A percentile compares a stretch with the other conserved stretches of the same genome.
Evolutionary conservation across 2,329 filamentous ascomycete species (phyloP).

Genomic region (Aureobasidium melanogenum): DNA sequence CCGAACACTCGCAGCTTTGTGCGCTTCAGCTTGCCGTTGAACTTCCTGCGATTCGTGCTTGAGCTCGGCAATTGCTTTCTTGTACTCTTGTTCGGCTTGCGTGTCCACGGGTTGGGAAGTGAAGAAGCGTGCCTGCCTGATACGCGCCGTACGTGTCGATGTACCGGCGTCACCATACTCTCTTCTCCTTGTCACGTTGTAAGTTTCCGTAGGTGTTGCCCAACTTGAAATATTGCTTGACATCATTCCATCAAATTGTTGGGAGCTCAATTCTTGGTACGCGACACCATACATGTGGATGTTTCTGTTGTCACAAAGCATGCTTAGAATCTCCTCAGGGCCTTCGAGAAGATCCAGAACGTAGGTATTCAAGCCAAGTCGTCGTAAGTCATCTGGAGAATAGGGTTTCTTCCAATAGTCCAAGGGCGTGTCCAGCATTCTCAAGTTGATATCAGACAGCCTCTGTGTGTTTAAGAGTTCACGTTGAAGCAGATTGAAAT

Average conservation of each 20-base stretch:
- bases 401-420: slow-evolving; percentile 48
- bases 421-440: slow-evolving; percentile 50
- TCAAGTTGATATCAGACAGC: slow-evolving; percentile 63
- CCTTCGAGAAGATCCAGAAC: slow-evolving; percentile 71
- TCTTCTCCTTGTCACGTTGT: slow-evolving; percentile 57
- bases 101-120: slow-evolving; percentile 67
- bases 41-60: slow-evolving; percentile 33
- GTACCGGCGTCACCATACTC: slow-evolving; percentile 73
- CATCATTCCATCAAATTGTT: slow-evolving; percentile 59
- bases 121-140: slow-evolving; percentile 60
- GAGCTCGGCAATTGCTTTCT: slow-evolving; percentile 40
- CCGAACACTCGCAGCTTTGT: slow-evolving; percentile 16
- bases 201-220: slow-evolving; percentile 57
- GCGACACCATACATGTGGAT: slow-evolving; percentile 62
- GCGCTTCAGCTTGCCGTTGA: slow-evolving; percentile 24
- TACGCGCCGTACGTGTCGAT: slow-evolving; percentile 56
- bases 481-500: slow-evolving; percentile 64
- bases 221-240: slow-evolving; percentile 54
- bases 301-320: slow-evolving; percentile 68
- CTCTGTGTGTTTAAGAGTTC: slow-evolving; percentile 55
- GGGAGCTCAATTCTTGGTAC: slow-evolving; percentile 53
- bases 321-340: slow-evolving; percentile 73
- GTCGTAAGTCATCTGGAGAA: slow-evolving; percentile 44
- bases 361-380: slow-evolving; percentile 67
- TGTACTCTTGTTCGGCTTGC: slow-evolving; percentile 53